These are phyloP conservation scores for Pythium guiyangense DNA, from an alignment of 352 stramenopile species.

Conservation along the genomic window DNA sequence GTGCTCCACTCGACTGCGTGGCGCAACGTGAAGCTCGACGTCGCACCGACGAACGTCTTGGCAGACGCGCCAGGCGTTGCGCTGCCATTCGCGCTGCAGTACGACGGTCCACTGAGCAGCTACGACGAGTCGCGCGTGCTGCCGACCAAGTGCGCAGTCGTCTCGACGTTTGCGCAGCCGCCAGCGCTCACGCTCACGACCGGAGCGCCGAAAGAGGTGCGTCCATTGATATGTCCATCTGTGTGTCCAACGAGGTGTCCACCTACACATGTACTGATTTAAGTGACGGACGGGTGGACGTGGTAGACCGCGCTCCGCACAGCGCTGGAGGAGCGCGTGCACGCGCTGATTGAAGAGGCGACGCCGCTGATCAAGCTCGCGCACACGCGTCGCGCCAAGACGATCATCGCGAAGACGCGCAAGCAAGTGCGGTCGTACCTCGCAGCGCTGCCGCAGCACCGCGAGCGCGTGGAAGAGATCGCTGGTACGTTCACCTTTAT, in stretches of 20 bases:
- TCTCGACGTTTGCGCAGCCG: constrained; percentile 11
- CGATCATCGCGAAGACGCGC: constrained; percentile 30
- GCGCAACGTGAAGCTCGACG: constrained; percentile 36
- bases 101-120: constrained; percentile 35
- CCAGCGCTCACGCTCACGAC: constrained; percentile 21
- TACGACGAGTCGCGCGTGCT: constrained; percentile 21
- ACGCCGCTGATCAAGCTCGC: constrained; percentile 28
- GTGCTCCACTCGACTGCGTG: constrained; percentile 62
- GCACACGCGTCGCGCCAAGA: constrained; percentile 23
- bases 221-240: neutral
- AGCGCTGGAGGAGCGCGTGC: constrained; percentile 27
- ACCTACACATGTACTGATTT: too few relatives aligned
- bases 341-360: constrained; percentile 34
- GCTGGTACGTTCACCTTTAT: neutral
- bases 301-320: constrained; percentile 11
- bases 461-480: constrained; percentile 19
- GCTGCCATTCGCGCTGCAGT: constrained; percentile 25
- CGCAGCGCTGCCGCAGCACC: constrained; percentile 20
- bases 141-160: constrained; percentile 25
- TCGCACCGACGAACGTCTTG: constrained; percentile 39
- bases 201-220: constrained; percentile 17
- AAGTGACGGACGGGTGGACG: too few relatives aligned
- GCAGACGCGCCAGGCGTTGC: constrained; percentile 15
- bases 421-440: constrained; percentile 40
- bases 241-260: too few relatives aligned